phyloP scores from a whole-genome alignment of 1,139 yeast species.

The Diutina sp. region DNA sequence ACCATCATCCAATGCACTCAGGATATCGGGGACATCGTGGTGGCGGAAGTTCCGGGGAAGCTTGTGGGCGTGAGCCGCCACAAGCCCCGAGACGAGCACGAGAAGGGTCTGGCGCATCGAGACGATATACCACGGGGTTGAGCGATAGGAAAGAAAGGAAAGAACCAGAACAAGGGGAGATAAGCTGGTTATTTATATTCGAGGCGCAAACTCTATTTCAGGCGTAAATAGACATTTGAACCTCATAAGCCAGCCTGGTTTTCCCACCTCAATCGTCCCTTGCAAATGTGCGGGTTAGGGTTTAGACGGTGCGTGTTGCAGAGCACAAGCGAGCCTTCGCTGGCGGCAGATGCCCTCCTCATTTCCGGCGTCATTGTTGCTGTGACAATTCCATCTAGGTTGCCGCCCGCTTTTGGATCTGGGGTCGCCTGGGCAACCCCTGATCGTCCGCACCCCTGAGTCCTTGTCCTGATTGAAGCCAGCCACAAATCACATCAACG shows the following conservation, averaged over 20 bases:
- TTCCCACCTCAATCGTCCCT: neutral
- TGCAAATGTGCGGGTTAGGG: neutral
- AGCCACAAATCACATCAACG: no score
- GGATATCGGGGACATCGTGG: neutral
- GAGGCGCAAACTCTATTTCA: no score
- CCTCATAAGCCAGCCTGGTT: neutral
- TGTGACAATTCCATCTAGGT: no score
- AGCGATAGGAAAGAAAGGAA: no score
- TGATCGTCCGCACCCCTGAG: neutral
- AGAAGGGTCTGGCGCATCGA: neutral
- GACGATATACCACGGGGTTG: no score
- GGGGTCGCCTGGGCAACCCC: neutral
- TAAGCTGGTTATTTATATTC: no score
- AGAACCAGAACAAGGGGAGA: no score
- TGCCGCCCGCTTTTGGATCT: neutral
- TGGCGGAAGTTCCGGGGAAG: neutral
- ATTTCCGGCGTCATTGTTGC: neutral
- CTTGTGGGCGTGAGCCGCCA: neutral
- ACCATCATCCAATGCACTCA: neutral
- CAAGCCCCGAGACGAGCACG: neutral
- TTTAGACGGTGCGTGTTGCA: neutral
- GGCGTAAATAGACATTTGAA: no score
- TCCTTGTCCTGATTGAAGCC: no score
- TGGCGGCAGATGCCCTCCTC: neutral
- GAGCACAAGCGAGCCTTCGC: neutral